Base-by-base conservation (phyloP, 208 protist species). In the Acanthamoeba triangularis region DNA sequence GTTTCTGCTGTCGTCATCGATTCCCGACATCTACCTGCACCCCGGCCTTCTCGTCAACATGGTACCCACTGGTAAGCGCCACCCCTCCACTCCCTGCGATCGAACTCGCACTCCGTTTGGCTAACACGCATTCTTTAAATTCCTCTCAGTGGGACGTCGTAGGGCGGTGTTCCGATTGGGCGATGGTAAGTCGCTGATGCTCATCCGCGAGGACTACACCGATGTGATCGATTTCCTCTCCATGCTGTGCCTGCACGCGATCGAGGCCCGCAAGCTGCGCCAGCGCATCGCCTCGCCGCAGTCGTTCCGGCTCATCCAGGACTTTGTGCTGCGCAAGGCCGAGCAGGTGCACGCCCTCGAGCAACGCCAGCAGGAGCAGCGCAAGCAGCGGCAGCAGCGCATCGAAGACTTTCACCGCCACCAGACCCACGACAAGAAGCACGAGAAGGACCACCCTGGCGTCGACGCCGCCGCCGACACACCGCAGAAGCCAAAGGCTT, bases 161-260 rank as follows among this genome's bases (percentile, higher is more conserved):
- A 96, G 1, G 95, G 96, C 78, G 96, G 98, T 76, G 97, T 99
- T 98, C 98, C 97, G 98, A 52, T 96, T 99, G 3, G 98, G 98
- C 97, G 97, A 98, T 90, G 98, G 98, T 6, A 99, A 98, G 96
- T 97, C 97, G 35, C 96, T 99, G 18, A 98, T 99, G 52, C 96
- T 99, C 56, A 96, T 99, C 76, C 98, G 98, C 25, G 98, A 99
- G 90, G 97, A 97, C 78, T 98, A 97, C 96, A 98, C 98, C 3
- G 98, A 99, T 92, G 84, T 99, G 74, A 97, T 99, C 8, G 98
- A 99, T 85, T 99, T 99, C 92, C 76, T 99, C 30, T 98, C 98
- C 16, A 98, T 98, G 97, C 96, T 99, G 37, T 99, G 98, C 93
- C 97, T 99, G 14, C 98, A 99, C 96, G 98, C 98, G 56, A 98